Evolutionary conservation across 495 filamentous ascomycete genomes (phyloP).

Genomic region (Neurospora tetraspora): DNA sequence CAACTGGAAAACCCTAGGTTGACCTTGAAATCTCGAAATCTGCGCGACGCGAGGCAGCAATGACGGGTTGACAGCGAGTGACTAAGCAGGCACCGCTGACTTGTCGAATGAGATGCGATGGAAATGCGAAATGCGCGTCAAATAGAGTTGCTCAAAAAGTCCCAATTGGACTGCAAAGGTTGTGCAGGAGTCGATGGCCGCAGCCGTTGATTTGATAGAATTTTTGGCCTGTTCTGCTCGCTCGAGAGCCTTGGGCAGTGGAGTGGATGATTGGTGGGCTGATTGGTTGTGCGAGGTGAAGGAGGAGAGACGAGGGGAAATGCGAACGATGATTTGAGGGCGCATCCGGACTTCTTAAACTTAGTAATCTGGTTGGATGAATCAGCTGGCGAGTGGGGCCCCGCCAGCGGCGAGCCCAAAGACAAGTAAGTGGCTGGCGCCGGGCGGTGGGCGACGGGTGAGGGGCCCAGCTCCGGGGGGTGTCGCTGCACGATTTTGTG

Average conservation of each 20-base stretch:
- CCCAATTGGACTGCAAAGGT: slow-evolving; percentile 25
- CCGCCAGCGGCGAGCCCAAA: slow-evolving; percentile 4
- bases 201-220: slow-evolving; percentile 28
- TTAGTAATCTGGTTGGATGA: slow-evolving; percentile 32
- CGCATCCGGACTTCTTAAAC: slow-evolving; percentile 26
- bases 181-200: slow-evolving; percentile 11
- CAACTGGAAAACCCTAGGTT: not conserved
- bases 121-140: not conserved
- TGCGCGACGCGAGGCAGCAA: not conserved
- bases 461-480: slow-evolving; percentile 16
- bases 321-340: slow-evolving; percentile 34
- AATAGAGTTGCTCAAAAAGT: not conserved
- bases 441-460: not conserved
- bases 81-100: slow-evolving; percentile 1
- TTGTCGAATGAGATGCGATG: slow-evolving; percentile 1
- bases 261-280: slow-evolving; percentile 25
- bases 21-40: not conserved
- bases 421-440: slow-evolving; percentile 15
- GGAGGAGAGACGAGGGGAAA: slow-evolving; percentile 29
- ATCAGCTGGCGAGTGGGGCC: slow-evolving; percentile 25
- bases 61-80: not conserved
- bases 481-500: slow-evolving; percentile 11
- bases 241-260: slow-evolving; percentile 16
- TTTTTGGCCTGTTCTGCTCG: slow-evolving; percentile 19
- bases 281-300: slow-evolving; percentile 35